Evolutionary conservation across 2,329 filamentous ascomycete species (phyloP).

Genomic region (Ascocoryne sarcoides): DNA sequence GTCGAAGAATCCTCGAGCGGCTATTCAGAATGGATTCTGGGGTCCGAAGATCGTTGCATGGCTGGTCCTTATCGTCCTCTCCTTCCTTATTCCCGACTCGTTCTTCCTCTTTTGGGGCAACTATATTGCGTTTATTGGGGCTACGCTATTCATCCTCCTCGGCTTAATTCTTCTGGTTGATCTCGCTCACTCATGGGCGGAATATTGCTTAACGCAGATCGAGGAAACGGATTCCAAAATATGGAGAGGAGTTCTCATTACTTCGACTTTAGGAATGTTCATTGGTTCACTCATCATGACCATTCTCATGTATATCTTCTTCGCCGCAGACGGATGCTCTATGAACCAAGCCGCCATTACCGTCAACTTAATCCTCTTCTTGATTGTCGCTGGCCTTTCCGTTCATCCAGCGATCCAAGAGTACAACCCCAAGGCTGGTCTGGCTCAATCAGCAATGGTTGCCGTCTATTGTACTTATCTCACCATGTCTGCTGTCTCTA

Average conservation of each 20-base stretch:
- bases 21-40: conserved; percentile 97
- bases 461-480: conserved; percentile 97
- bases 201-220: conserved; percentile 90
- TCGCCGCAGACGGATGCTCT: conserved; percentile 68
- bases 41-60: conserved; percentile 90
- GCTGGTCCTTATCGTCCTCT: conserved; percentile 77
- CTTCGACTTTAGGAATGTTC: conserved; percentile 92
- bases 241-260: conserved; percentile 83
- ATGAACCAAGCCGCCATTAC: conserved; percentile 98
- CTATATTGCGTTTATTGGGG: conserved; percentile 79
- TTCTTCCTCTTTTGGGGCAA: conserved; percentile 97
- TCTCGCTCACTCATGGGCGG: conserved; percentile 92
- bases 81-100: conserved; percentile 88
- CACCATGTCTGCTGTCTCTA: conserved; percentile 95
- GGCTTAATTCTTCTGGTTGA: conserved; percentile 90
- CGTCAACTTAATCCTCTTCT: conserved; percentile 78
- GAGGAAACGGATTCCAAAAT: conserved; percentile 76
- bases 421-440: conserved; percentile 82
- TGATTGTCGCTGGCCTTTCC: conserved; percentile 73
- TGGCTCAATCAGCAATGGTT: conserved; percentile 97
- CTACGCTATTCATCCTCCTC: conserved; percentile 87
- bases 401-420: conserved; percentile 87
- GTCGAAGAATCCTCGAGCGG: conserved; percentile 78
- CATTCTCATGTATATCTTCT: conserved; percentile 94
- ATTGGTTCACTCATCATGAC: conserved; percentile 86